Base-by-base conservation (phyloP, 306 rosid genomes). In the Sechiopsis laciniata region DNA sequence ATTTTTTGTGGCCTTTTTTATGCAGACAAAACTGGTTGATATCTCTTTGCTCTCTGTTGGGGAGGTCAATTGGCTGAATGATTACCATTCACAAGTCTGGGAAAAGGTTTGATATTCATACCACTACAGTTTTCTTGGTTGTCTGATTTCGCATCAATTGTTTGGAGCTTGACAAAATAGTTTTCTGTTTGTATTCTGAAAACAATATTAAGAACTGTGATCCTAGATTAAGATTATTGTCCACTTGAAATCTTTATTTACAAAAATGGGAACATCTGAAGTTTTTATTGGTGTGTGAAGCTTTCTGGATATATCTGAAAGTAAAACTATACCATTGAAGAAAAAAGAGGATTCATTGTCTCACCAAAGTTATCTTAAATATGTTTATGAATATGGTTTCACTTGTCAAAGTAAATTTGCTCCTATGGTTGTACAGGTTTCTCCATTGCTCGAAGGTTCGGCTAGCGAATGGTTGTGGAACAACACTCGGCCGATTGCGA, bases 61-160 rank as follows among this genome's bases (percentile, higher is more conserved):
- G 56, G 98, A 94, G 76, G 69, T 89, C 50, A 82, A 86, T 76
- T 90, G 97, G 97, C 88, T 94, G 42, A 80, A 94, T 74, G 83
- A 85, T 65, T 94, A 90, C 81, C 97, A 94, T 82, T 87, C 88
- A 26, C 84, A 83, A 78, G 96, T 90, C 66, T 90, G 98, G 97
- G 96, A 87, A 76, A 94, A 94, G 97, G 98, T 94, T 45, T 20
- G 73, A 68, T 15, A 71, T 24, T 62, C 29, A n/a, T 40, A 24
- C 22, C 24, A 17, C 48, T 50, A 72, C 6, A 19, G 22, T 53
- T 19, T n/a, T 37, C 15, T 19, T 15, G 10, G 14, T 70, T 51
- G 8, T 51, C 42, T 48, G 16, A 11, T 51, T 69, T 69, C 37
- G 11, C 19, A 46, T 46, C 21, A 21, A 9, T 63, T 42, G 55